Percentiles rank a stretch among this genome's conserved stretches.
Conservation (phyloP, 2,329 filamentous ascomycete genomes). For the Zymoseptoria ardabiliae region DNA sequence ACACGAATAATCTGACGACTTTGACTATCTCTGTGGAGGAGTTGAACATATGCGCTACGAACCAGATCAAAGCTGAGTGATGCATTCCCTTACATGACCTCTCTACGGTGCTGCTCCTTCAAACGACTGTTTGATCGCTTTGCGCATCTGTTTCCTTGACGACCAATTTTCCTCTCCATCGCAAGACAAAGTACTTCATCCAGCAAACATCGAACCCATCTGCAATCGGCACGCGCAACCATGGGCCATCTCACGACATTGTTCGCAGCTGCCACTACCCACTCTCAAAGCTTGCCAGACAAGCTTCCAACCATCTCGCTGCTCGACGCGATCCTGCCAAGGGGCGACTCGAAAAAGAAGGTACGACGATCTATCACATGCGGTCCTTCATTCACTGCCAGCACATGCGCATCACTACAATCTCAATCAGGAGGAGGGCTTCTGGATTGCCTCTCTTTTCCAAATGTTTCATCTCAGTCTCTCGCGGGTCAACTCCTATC, state of each 20-base stretch:
- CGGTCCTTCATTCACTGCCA: slow-evolving; percentile 2
- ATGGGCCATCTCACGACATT: slow-evolving; percentile 27
- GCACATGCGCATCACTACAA: background rate
- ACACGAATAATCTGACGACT: background rate
- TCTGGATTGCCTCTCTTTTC: background rate
- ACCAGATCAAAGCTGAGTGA: background rate
- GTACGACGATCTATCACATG: slow-evolving; percentile 12
- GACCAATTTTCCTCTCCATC: background rate
- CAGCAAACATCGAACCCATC: background rate
- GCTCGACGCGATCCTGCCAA: slow-evolving; percentile 26
- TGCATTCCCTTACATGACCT: background rate
- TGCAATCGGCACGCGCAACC: background rate
- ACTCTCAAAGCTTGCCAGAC: slow-evolving; percentile 23
- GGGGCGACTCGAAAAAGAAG: slow-evolving; percentile 9
- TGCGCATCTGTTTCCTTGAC: background rate
- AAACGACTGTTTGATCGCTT: background rate
- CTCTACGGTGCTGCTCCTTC: background rate
- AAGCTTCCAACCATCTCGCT: slow-evolving; percentile 24
- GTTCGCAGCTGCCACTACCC: slow-evolving; percentile 20
- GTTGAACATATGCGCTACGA: background rate
- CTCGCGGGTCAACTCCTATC: background rate
- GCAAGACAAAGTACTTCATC: background rate
- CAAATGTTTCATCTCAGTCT: background rate
- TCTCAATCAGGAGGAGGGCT: background rate
- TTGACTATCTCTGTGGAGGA: background rate